A percentile compares a stretch with the other conserved stretches of the same genome.
Evolutionary conservation across 768 basidiomycete species (phyloP).

Genomic region (Suillus alpinus): DNA sequence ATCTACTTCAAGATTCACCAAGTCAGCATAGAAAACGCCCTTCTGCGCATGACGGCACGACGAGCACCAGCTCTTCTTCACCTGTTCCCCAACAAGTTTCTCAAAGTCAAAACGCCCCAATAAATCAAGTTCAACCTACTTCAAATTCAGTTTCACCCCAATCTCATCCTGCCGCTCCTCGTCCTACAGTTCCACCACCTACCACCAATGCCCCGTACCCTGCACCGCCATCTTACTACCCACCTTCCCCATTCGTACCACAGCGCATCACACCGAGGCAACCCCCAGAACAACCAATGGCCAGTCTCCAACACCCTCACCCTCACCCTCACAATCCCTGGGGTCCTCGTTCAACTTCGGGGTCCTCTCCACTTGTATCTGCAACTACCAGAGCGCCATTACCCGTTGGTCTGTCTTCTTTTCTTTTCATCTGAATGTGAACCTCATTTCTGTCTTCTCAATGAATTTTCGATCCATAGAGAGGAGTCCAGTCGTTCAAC

Average conservation of each 20-base stretch:
- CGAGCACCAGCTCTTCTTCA: slow-evolving; percentile 27
- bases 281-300: slow-evolving; percentile 26
- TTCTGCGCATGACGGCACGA: slow-evolving; percentile 24
- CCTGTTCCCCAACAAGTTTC: slow-evolving; percentile 31
- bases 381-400: slow-evolving; percentile 18
- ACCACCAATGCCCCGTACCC: slow-evolving; percentile 20
- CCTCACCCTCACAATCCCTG: slow-evolving; percentile 27
- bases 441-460: neutral
- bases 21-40: slow-evolving; percentile 48
- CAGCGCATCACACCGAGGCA: slow-evolving; percentile 24
- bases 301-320: slow-evolving; percentile 31
- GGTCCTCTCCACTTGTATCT: slow-evolving; percentile 29
- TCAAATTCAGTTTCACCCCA: slow-evolving; percentile 23
- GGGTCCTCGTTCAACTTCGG: slow-evolving; percentile 27
- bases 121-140: slow-evolving; percentile 17
- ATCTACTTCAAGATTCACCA: slow-evolving; percentile 66
- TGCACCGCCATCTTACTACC: slow-evolving; percentile 31
- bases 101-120: slow-evolving; percentile 13
- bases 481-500: slow-evolving; percentile 28
- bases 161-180: slow-evolving; percentile 6
- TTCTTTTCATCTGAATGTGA: neutral
- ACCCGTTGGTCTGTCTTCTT: slow-evolving; percentile 22
- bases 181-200: slow-evolving; percentile 8
- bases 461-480: slow-evolving; percentile 13
- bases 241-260: slow-evolving; percentile 29